Evolutionary conservation across 139 green algal genomes (phyloP).

Genomic region (Deuterostichococcus epilithicus): DNA sequence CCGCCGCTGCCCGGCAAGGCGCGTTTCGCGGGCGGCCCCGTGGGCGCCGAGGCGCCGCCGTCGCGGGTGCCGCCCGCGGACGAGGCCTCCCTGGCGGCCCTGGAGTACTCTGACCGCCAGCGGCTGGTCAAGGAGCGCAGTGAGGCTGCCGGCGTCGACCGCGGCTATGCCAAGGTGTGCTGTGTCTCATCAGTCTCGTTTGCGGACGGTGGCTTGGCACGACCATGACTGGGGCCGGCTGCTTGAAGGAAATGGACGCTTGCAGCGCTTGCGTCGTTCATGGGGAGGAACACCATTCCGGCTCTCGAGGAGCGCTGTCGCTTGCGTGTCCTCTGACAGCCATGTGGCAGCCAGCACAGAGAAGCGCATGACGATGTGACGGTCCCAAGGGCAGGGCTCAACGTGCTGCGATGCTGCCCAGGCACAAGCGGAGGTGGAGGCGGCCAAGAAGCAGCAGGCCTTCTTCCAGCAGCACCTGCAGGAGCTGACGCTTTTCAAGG

Average conservation of each 20-base stretch:
- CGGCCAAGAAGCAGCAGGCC: conserved; percentile 20
- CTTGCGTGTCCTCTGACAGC: too few species aligned
- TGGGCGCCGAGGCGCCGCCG: neutral
- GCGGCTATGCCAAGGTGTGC: conserved; percentile 31
- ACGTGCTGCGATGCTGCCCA: neutral
- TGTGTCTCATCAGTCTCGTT: neutral
- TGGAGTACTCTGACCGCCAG: conserved; percentile 35
- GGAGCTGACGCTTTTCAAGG: conserved; percentile 71
- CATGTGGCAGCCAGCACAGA: too few species aligned
- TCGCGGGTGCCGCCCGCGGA: conserved; percentile 18
- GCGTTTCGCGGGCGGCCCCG: neutral
- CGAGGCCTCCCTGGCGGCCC: conserved; percentile 6
- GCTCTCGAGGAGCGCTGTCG: too few species aligned
- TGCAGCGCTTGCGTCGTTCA: too few species aligned
- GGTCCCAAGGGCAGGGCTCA: too few species aligned
- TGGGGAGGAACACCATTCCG: too few species aligned
- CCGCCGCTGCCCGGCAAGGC: conserved; percentile 32
- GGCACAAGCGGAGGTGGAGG: conserved; percentile 12
- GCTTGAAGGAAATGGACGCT: too few species aligned
- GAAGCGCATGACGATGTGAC: too few species aligned
- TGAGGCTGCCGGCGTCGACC: conserved; percentile 26
- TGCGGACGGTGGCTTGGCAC: too few species aligned
- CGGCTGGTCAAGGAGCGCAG: conserved; percentile 38
- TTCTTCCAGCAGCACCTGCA: conserved; percentile 40
- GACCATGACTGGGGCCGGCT: too few species aligned